Percentiles rank a stretch among this genome's conserved stretches.
phyloP scores from a whole-genome alignment of 345 rosid genomes.

The Hibiscus syriacus region DNA sequence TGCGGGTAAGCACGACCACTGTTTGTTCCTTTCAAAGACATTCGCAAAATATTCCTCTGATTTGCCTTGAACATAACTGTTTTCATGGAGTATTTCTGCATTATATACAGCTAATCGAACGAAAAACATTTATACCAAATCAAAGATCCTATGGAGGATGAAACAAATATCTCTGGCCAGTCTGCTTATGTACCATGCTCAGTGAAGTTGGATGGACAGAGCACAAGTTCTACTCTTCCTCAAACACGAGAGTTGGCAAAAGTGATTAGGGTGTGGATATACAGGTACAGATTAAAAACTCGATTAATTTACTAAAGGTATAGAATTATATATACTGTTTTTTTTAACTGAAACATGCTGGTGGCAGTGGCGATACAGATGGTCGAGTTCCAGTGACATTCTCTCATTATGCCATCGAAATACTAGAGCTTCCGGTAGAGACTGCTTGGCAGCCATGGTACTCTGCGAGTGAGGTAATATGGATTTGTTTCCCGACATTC shows the following conservation, averaged over 20 bases:
- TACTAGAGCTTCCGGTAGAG: too few species aligned
- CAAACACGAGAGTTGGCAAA: conserved; percentile 21
- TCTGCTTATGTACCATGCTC: not conserved
- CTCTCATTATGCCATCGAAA: conserved; percentile 28
- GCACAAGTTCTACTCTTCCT: conserved; percentile 31
- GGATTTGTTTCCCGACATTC: not conserved
- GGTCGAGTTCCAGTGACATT: conserved; percentile 36
- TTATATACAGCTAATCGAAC: not conserved
- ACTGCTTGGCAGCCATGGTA: conserved; percentile 47
- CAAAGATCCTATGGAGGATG: not conserved
- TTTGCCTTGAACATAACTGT: not conserved
- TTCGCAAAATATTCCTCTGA: not conserved
- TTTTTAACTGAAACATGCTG: conserved; percentile 7
- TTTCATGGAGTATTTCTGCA: not conserved
- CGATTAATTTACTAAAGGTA: not conserved
- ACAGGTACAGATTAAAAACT: conserved; percentile 21
- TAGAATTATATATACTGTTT: not conserved
- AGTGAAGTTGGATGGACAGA: conserved; percentile 20
- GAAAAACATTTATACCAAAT: not conserved
- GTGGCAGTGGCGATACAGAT: conserved; percentile 41
- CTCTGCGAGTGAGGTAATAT: conserved; percentile 28
- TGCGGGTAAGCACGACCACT: conserved; percentile 26
- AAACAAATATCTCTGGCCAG: not conserved
- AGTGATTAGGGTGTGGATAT: conserved; percentile 34
- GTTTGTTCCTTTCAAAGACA: not conserved